Conservation (phyloP, 805 yeast species). For the Metschnikowia vanudenii region DNA sequence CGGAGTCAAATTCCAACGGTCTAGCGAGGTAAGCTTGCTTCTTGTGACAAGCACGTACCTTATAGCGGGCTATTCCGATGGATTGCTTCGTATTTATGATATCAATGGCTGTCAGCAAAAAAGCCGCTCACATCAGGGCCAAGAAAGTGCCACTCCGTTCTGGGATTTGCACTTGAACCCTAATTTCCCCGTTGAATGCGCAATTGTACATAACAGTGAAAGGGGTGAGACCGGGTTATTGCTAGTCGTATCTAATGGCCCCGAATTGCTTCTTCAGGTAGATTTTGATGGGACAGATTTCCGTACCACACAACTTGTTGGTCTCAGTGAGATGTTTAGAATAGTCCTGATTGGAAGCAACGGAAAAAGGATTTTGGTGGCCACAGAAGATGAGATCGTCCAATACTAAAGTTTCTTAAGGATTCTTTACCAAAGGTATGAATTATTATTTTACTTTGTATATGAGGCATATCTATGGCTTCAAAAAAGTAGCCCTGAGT, state of each 20-base stretch:
- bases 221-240: neutral
- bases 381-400: constrained; percentile 12
- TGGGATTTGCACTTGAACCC: constrained; percentile 11
- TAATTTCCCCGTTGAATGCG: constrained; percentile 10
- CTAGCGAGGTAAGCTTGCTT: constrained; percentile 18
- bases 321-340: constrained; percentile 26
- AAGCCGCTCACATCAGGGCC: too few species aligned
- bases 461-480: neutral
- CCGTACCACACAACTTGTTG: constrained; percentile 21
- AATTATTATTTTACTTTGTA: too few species aligned
- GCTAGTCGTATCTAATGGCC: constrained; percentile 25
- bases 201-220: neutral
- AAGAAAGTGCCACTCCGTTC: neutral
- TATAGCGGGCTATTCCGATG: constrained; percentile 22
- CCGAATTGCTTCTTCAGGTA: constrained; percentile 23
- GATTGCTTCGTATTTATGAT: constrained; percentile 17
- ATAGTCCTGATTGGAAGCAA: constrained; percentile 15
- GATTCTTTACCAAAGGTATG: too few species aligned
- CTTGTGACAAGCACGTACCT: constrained; percentile 9
- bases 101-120: neutral
- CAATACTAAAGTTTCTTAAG: constrained; percentile 4
- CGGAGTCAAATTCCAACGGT: constrained; percentile 1
- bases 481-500: constrained; percentile 2
- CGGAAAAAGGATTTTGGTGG: constrained; percentile 3
- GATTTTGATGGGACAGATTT: constrained; percentile 7